phyloP scores from a whole-genome alignment of 768 basidiomycete species.

The Macrolepiota albuminosa region DNA sequence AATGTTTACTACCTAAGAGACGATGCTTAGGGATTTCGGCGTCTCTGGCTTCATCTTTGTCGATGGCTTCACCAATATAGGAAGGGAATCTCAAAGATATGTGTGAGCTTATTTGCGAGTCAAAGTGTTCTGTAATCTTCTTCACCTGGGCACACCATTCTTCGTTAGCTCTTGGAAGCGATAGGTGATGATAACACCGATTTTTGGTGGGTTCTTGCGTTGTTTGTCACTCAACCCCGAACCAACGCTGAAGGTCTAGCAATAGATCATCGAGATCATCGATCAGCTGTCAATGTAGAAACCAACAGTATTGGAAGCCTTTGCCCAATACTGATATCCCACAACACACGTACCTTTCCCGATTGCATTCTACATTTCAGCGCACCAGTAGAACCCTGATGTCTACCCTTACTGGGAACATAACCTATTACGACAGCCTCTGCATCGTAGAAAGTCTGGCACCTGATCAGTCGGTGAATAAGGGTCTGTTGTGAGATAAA shows the following conservation, averaged over 20 bases:
- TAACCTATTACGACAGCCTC: slow-evolving; percentile 60
- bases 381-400: slow-evolving; percentile 44
- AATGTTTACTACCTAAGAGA: slow-evolving; percentile 13
- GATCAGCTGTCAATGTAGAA: background rate
- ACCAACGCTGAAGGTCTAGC: slow-evolving; percentile 52
- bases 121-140: background rate
- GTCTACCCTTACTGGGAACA: slow-evolving; percentile 44
- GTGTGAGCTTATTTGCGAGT: background rate
- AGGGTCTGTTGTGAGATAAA: background rate
- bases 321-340: background rate
- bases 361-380: slow-evolving; percentile 57
- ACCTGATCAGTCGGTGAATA: background rate
- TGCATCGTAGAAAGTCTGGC: slow-evolving; percentile 53
- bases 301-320: background rate
- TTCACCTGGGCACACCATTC: slow-evolving; percentile 52
- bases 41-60: slow-evolving; percentile 52
- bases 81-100: slow-evolving; percentile 43
- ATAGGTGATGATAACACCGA: slow-evolving; percentile 53
- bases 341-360: slow-evolving; percentile 40
- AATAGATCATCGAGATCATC: too few relatives aligned
- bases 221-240: slow-evolving; percentile 51
- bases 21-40: slow-evolving; percentile 44
- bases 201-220: slow-evolving; percentile 47
- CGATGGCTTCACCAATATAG: slow-evolving; percentile 45
- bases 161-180: slow-evolving; percentile 57